phyloP scores from a whole-genome alignment of 805 yeast species.

The Cyberlindnera misumaiensis region DNA sequence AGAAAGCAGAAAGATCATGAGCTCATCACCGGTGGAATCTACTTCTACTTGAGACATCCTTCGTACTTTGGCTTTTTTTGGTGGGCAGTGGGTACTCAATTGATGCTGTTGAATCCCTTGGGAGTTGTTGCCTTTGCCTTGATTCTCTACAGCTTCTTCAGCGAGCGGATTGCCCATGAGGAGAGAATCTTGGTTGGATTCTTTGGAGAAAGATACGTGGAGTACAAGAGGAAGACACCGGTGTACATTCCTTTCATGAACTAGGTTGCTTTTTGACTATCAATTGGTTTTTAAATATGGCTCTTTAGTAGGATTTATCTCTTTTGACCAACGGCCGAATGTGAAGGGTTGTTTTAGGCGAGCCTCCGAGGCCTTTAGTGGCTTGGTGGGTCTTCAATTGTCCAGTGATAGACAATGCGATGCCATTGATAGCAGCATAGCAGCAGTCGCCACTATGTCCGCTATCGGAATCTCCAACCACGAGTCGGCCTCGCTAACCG shows the following conservation, averaged over 20 bases:
- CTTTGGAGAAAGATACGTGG: conserved; percentile 60
- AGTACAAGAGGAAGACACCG: conserved; percentile 42
- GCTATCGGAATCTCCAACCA: no score
- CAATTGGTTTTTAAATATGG: no score
- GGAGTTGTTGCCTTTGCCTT: conserved; percentile 45
- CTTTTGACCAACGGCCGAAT: no score
- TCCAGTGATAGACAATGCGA: no score
- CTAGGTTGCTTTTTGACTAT: background rate
- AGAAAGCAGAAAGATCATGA: conserved; percentile 47
- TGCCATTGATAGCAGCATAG: no score
- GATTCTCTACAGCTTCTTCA: conserved; percentile 67
- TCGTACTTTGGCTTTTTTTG: conserved; percentile 85
- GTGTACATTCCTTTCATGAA: conserved; percentile 51
- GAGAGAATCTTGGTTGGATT: conserved; percentile 59
- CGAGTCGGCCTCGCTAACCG: no score
- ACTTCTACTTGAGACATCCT: conserved; percentile 70
- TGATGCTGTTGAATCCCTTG: conserved; percentile 61
- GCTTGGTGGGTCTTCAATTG: no score
- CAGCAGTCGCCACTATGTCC: no score
- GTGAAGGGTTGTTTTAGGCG: no score
- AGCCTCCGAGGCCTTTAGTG: no score
- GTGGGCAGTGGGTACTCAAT: conserved; percentile 89
- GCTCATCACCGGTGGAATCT: conserved; percentile 71
- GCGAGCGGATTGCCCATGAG: conserved; percentile 59
- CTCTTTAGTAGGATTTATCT: no score